Conservation (phyloP, 768 basidiomycete genomes). For the Tubosaeta sp. region DNA sequence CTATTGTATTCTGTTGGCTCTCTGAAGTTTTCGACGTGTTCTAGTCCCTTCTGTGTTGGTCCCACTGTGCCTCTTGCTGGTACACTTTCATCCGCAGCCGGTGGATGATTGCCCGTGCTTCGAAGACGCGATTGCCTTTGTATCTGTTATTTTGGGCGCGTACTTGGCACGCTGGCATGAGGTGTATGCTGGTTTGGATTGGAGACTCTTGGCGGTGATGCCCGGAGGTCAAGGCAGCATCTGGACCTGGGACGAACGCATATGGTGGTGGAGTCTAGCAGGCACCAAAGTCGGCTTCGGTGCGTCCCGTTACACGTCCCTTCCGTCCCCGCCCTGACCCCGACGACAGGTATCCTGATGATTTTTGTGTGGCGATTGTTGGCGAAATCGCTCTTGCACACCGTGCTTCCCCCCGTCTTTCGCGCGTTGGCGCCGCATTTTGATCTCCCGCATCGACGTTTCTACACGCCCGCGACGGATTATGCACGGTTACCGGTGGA, state of each 20-base stretch:
- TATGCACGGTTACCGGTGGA: slow-evolving; percentile 68
- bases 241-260: slow-evolving; percentile 31
- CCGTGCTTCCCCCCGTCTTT: slow-evolving; percentile 79
- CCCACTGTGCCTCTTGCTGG: slow-evolving; percentile 61
- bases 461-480: slow-evolving; percentile 90
- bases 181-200: slow-evolving; percentile 38
- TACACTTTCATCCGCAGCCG: slow-evolving; percentile 91
- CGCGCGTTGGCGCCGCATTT: slow-evolving; percentile 65
- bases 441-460: slow-evolving; percentile 75
- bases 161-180: slow-evolving; percentile 65
- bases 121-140: slow-evolving; percentile 92
- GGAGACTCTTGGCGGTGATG: slow-evolving; percentile 39
- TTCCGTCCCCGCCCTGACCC: background rate
- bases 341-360: slow-evolving; percentile 54
- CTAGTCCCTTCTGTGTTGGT: slow-evolving; percentile 58
- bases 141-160: slow-evolving; percentile 79
- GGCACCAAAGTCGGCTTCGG: slow-evolving; percentile 40
- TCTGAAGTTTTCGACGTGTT: slow-evolving; percentile 2
- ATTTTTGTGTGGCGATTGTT: slow-evolving; percentile 88
- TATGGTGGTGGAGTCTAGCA: slow-evolving; percentile 36
- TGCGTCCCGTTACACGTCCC: slow-evolving; percentile 16
- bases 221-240: slow-evolving; percentile 51
- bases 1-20: slow-evolving; percentile 18
- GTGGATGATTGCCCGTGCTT: slow-evolving; percentile 98
- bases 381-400: slow-evolving; percentile 72